Evolutionary conservation across 148 eudicot species (phyloP).

Genomic region (Rhododendron ovatum): DNA sequence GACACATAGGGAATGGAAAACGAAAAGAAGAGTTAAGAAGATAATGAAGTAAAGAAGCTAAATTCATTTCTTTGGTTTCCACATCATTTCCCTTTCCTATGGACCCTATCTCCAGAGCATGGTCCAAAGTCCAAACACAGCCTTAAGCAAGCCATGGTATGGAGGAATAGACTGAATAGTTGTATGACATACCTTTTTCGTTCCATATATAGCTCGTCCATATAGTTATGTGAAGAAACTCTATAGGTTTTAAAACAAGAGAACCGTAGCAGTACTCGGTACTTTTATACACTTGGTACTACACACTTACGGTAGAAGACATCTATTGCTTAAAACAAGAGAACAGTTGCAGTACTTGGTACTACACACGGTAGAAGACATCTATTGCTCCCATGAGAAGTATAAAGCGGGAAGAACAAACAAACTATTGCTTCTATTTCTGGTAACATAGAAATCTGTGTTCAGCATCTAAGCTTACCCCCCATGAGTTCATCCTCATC

Average conservation of each 20-base stretch:
- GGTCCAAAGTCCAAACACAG: not conserved
- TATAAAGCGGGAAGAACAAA: not conserved
- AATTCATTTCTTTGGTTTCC: not conserved
- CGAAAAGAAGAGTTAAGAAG: not conserved
- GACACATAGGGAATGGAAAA: not conserved
- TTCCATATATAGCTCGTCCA: not conserved
- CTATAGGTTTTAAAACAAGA: not conserved
- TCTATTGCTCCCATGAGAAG: not conserved
- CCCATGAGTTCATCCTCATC: conserved; percentile 95
- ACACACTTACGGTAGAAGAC: not conserved
- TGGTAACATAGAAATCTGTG: not conserved
- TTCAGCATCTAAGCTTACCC: conserved; percentile 34
- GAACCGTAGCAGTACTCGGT: too few relatives aligned
- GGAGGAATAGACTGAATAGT: not conserved
- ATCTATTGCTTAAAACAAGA: not conserved
- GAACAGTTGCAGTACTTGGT: not conserved
- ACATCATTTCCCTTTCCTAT: not conserved
- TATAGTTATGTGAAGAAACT: not conserved
- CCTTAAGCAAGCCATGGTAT: not conserved
- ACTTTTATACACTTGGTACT: not conserved
- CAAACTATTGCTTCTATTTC: not conserved
- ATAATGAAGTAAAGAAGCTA: not conserved
- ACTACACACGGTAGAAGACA: not conserved
- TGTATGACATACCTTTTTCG: not conserved
- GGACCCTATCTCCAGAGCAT: not conserved